These are phyloP conservation scores for Tubosaeta sp. DNA, from an alignment of 768 basidiomycete species.

Conservation along the genomic window DNA sequence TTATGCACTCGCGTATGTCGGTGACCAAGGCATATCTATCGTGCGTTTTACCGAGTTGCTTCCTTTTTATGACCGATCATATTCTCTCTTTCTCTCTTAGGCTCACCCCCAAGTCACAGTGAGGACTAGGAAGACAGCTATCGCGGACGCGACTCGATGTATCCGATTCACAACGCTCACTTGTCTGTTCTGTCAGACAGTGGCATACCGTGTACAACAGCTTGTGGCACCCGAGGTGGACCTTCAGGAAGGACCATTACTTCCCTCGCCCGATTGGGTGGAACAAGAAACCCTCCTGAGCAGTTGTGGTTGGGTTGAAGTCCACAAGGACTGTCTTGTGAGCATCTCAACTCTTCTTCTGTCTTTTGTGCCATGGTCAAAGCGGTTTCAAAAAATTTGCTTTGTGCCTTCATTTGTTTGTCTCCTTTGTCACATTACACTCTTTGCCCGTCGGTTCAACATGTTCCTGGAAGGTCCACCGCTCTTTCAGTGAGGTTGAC, in stretches of 20 bases:
- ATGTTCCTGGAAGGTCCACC: background rate
- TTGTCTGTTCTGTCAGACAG: conserved; percentile 63
- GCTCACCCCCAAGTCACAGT: conserved; percentile 67
- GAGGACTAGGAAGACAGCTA: conserved; percentile 49
- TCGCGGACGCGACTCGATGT: conserved; percentile 44
- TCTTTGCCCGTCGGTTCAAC: conserved; percentile 9
- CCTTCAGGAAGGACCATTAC: conserved; percentile 56
- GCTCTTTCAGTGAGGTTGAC: conserved; percentile 12
- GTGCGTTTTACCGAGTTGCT: conserved; percentile 39
- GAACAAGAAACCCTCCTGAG: conserved; percentile 70
- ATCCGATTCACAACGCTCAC: conserved; percentile 61
- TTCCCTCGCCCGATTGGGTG: conserved; percentile 73
- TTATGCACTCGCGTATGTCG: conserved; percentile 57
- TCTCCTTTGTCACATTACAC: conserved; percentile 1
- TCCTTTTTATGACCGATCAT: background rate
- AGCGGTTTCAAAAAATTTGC: background rate
- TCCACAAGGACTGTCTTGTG: conserved; percentile 63
- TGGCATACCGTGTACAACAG: conserved; percentile 68
- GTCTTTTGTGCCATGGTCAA: background rate
- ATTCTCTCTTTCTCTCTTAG: conserved; percentile 34
- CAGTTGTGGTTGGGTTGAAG: conserved; percentile 68
- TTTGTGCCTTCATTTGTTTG: background rate
- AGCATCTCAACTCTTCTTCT: conserved; percentile 30
- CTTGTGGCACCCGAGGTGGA: conserved; percentile 53
- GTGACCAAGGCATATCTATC: conserved; percentile 60